Percentiles rank a stretch among this genome's conserved stretches.
Conservation (phyloP, 768 basidiomycete genomes). For the Royoungia palumana region DNA sequence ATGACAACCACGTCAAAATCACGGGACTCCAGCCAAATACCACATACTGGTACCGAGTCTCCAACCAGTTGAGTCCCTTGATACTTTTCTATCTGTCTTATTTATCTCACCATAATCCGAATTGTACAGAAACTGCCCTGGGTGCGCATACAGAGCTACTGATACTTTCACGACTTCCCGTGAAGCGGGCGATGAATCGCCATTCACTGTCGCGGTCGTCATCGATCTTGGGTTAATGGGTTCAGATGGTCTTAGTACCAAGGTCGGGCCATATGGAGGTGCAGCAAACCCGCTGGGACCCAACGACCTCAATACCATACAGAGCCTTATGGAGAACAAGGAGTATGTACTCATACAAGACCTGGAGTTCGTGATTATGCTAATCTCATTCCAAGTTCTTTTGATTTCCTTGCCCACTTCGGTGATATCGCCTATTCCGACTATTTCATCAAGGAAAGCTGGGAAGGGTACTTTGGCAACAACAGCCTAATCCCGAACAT, state of each 20-base stretch:
- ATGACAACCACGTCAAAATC: conserved; percentile 28
- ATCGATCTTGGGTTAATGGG: conserved; percentile 29
- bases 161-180: conserved; percentile 28
- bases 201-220: conserved; percentile 25
- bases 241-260: conserved; percentile 26
- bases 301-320: conserved; percentile 27
- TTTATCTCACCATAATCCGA: not conserved
- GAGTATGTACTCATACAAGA: conserved; percentile 13
- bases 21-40: conserved; percentile 23
- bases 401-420: conserved; percentile 24
- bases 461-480: conserved; percentile 29
- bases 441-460: conserved; percentile 30
- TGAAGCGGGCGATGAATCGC: conserved; percentile 13
- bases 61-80: conserved; percentile 21
- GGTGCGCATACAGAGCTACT: conserved; percentile 23
- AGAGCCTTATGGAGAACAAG: conserved; percentile 26
- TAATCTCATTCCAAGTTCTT: conserved; percentile 17
- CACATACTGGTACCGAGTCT: conserved; percentile 27
- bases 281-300: conserved; percentile 23
- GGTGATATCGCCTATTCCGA: conserved; percentile 28
- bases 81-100: not conserved
- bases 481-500: conserved; percentile 22
- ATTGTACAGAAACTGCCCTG: conserved; percentile 24
- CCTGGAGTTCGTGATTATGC: not conserved
- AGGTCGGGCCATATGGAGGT: conserved; percentile 23